Conservation (phyloP, 2,329 filamentous ascomycete genomes). For the Fusarium sp. region DNA sequence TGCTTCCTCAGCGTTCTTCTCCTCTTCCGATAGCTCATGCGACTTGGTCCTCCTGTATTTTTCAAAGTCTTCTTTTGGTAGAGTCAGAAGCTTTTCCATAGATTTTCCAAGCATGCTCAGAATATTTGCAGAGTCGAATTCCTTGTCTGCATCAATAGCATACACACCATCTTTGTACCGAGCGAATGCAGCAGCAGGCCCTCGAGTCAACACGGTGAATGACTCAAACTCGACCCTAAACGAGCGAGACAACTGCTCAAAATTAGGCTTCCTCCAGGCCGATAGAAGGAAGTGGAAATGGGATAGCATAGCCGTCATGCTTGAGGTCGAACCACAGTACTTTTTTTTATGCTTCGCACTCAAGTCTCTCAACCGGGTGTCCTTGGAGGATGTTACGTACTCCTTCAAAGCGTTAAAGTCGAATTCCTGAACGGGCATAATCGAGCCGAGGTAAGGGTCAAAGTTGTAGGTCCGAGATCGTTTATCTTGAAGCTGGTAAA, state of each 20-base stretch:
- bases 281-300: constrained; percentile 97
- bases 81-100: constrained; percentile 94
- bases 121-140: constrained; percentile 87
- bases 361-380: constrained; percentile 77
- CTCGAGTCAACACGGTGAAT: constrained; percentile 81
- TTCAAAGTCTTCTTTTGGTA: constrained; percentile 87
- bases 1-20: constrained; percentile 79
- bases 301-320: constrained; percentile 88
- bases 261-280: constrained; percentile 81
- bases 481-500: constrained; percentile 92
- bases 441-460: constrained; percentile 91
- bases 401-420: constrained; percentile 88
- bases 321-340: constrained; percentile 96
- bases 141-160: constrained; percentile 95
- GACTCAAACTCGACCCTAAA: constrained; percentile 74
- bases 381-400: constrained; percentile 93
- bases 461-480: constrained; percentile 95
- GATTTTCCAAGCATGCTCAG: constrained; percentile 94
- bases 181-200: constrained; percentile 85
- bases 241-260: constrained; percentile 74
- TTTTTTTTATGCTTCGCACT: constrained; percentile 78
- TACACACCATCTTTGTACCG: constrained; percentile 88
- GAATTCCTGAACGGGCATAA: constrained; percentile 95
- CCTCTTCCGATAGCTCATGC: constrained; percentile 78
- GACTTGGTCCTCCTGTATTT: constrained; percentile 81